Evolutionary conservation across 2,329 filamentous ascomycete genomes (phyloP).

Genomic region (Botrytis squamosa): DNA sequence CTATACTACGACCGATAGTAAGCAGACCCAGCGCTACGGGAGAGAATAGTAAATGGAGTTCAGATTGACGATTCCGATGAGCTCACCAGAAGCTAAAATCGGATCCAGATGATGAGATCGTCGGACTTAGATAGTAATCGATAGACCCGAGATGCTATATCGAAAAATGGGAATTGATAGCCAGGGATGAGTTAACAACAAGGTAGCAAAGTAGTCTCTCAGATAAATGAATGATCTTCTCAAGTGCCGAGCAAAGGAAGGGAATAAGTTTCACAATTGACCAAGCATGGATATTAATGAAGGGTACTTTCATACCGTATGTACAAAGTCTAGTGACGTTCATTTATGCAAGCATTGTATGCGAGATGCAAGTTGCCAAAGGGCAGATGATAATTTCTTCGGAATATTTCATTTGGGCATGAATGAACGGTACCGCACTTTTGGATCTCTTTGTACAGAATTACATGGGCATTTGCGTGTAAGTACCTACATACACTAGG

Average conservation of each 20-base stretch:
- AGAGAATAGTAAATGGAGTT: background rate
- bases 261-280: conserved; percentile 11
- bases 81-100: background rate
- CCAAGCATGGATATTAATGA: background rate
- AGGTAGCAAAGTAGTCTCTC: background rate
- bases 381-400: conserved; percentile 13
- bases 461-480: background rate
- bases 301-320: background rate
- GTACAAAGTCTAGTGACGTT: conserved; percentile 12
- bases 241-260: conserved; percentile 19
- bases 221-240: conserved; percentile 16
- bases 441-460: background rate
- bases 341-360: conserved; percentile 20
- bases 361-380: conserved; percentile 13
- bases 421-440: conserved; percentile 15
- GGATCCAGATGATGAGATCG: conserved; percentile 12
- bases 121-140: conserved; percentile 6
- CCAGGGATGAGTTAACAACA: conserved; percentile 10
- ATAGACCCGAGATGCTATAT: conserved; percentile 9
- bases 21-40: conserved; percentile 9
- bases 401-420: conserved; percentile 8
- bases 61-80: background rate
- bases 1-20: background rate
- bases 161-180: conserved; percentile 10
- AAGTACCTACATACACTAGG: background rate